Evolutionary conservation across 345 rosid genomes (phyloP), one percentile per base, ranked within the genome.

Genomic region (Boechera divaricarpa): DNA sequence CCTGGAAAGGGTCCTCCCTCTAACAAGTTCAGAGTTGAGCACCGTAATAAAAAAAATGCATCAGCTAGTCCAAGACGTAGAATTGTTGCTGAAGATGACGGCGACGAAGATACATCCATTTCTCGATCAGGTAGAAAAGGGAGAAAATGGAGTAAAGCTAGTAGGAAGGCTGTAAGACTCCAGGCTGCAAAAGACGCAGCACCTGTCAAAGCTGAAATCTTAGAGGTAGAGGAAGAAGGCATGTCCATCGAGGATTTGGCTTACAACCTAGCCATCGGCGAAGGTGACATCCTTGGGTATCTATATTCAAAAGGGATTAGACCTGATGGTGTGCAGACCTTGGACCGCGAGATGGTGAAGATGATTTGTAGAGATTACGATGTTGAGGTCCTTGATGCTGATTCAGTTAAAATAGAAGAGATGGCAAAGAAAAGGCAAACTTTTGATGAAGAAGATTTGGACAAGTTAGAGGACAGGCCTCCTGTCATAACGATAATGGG

Each of bases 401-500:
- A 82, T 72, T 87, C 98, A 42, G 73, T 88, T 75, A 81, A 81
- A 82, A 86, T 89, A 63, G 96, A 95, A 83, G 90, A 92, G 79
- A 88, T 91, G 98, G 99, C 98, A 63, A 90, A 75, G 78, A 95
- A 92, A 86, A 89, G 65, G 67, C 96, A 92, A 80, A 86, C 83
- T 62, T 47, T 95, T 59, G 98, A 95, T 85, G 93, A 88, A 71
- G 96, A 88, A 47, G 98, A 95, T 83, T 78, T 88, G 83, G 99
- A 85, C 86, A 92, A 92, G 75, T 87, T 95, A 39, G 89, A 83
- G 83, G 89, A 87, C 57, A 90, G 99, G 67, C 98, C 99, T 81
- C 99, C 99, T 76, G 97, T 95, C 63, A 89, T 95, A 73, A 95
- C 99, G n/a, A 95, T 95, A 73, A 95, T 95, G 99, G 99, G 99